Conservation (phyloP, 2,329 filamentous ascomycete species). For the Sphaerulina vaccinii region DNA sequence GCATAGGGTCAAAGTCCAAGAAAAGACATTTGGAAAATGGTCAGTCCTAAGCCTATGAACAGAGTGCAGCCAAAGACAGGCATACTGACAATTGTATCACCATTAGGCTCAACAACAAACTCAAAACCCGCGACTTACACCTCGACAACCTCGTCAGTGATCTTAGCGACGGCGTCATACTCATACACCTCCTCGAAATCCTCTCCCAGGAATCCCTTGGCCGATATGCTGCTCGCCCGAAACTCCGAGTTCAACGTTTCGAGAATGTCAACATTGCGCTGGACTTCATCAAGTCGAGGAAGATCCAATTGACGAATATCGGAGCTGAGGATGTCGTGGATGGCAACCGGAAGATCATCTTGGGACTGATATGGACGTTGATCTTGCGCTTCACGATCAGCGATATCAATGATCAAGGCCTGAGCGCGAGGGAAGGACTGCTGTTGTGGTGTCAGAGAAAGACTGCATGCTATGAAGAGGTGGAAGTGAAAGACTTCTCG, state of each 20-base stretch:
- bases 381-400: conserved; percentile 98
- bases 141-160: conserved; percentile 86
- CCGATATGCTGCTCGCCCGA: conserved; percentile 93
- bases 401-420: conserved; percentile 96
- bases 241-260: conserved; percentile 92
- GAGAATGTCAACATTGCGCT: conserved; percentile 97
- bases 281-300: conserved; percentile 83
- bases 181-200: conserved; percentile 96
- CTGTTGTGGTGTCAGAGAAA: conserved; percentile 97
- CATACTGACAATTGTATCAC: not conserved
- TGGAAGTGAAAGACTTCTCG: conserved; percentile 93
- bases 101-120: conserved; percentile 84
- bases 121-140: conserved; percentile 72
- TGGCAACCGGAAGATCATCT: conserved; percentile 94
- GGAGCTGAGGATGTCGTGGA: conserved; percentile 98
- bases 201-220: conserved; percentile 92
- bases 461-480: conserved; percentile 96
- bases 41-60: conserved; percentile 40
- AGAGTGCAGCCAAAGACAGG: not conserved
- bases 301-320: conserved; percentile 98
- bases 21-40: conserved; percentile 99
- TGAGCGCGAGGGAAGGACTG: conserved; percentile 95
- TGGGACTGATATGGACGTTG: conserved; percentile 96
- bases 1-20: conserved; percentile 54
- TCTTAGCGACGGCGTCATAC: conserved; percentile 88